Base-by-base conservation (phyloP, 1,139 yeast genomes). In the Yamadazyma diospyri region DNA sequence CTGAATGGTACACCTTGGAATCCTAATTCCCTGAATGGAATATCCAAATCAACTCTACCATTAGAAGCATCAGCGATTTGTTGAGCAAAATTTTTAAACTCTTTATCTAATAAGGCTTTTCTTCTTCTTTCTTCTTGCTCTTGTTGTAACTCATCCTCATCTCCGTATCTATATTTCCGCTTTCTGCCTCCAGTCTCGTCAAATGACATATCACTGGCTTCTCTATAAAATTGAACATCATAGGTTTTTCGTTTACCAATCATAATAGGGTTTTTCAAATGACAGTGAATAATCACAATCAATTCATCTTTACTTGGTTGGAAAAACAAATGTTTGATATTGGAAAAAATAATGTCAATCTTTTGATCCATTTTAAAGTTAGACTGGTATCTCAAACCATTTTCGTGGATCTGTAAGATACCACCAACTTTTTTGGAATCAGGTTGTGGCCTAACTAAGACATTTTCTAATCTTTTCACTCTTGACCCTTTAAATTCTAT, bases 41-140 rank as follows among this genome's bases (percentile, higher is more conserved):
- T 77, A 60, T 92, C 98, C 38, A 94, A 80, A 48, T 89, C 96
- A 25, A 89, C 69, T 45, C 78, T 60, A 19, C 92, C 92, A 50
- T 78, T 73, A 2, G 95, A 80, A 1, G 94, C 84, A 46, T 87
- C 96, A 6, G 95, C 81, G 48, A 92, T 89, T 41, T 81, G 75
- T 58, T 92, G 97, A 18, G 94, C 92, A 67, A 88, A 94, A 32
- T 75, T 71, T 58, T 79, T 81, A 63, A 89, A 92, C 60, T 94
- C 98, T 57, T 84, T 87, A 64, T 94, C 97, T 51, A 92, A 75
- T 30, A 87, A 76, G 12, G 86, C 84, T 50, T 95, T 84, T 58
- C 96, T 77, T 58, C 94, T 76, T 63, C 97, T 81, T 64, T 92
- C 99, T 61, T 92, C 97, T 62, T 92, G 97, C 64, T 94, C 99